A percentile compares a stretch with the other conserved stretches of the same genome.
Evolutionary conservation across 108 stramenopile species (phyloP).

Genomic region (Discostella pseudostelligera): DNA sequence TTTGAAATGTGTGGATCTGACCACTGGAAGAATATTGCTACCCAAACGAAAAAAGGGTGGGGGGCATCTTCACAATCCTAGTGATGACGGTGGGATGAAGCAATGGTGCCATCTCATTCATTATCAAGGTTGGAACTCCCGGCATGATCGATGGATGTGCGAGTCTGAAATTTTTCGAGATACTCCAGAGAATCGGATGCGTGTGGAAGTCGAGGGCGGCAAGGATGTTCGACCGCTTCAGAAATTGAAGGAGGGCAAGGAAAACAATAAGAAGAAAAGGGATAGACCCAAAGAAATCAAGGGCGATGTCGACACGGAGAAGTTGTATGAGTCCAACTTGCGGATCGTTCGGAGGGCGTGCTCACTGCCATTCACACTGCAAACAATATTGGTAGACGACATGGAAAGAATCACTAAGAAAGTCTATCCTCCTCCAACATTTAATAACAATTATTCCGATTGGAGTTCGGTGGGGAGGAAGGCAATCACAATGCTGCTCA

Average conservation of each 20-base stretch:
- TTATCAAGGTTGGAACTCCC: conserved; percentile 56
- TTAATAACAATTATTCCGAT: not conserved
- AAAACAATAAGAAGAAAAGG: conserved; percentile 20
- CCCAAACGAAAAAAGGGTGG: conserved; percentile 37
- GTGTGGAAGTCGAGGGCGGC: conserved; percentile 21
- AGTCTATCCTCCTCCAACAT: conserved; percentile 25
- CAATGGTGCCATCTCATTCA: conserved; percentile 52
- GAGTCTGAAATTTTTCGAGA: conserved; percentile 42
- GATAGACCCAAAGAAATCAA: conserved; percentile 12
- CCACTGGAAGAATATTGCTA: conserved; percentile 19
- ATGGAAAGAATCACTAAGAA: conserved; percentile 39
- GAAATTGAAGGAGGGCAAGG: conserved; percentile 8
- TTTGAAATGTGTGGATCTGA: conserved; percentile 32
- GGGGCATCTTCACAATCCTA: too few species aligned
- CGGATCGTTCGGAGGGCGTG: conserved; percentile 18
- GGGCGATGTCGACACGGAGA: not conserved
- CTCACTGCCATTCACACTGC: conserved; percentile 44
- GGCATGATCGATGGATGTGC: conserved; percentile 47
- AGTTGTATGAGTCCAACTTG: conserved; percentile 5
- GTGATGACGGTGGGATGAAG: conserved; percentile 10
- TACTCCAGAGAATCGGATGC: conserved; percentile 24
- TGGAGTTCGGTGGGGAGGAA: conserved; percentile 1
- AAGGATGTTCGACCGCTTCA: too few species aligned
- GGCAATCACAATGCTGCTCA: conserved; percentile 37
- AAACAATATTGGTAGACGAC: conserved; percentile 50